These are phyloP conservation scores for Magnolia sinica DNA, from an alignment of 164 flowering plant species.

Conservation along the genomic window DNA sequence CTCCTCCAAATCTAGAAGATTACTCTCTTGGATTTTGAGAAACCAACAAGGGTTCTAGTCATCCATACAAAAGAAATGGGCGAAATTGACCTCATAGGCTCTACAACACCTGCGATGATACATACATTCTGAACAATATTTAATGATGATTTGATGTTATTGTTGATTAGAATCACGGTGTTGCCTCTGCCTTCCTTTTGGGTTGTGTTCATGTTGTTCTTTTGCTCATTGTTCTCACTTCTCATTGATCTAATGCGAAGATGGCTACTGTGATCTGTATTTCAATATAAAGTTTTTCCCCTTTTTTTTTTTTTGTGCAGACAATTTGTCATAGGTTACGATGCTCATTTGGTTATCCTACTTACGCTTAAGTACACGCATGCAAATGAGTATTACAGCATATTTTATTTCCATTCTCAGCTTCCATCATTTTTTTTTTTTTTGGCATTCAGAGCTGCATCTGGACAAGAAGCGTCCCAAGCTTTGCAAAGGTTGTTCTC, in stretches of 20 bases:
- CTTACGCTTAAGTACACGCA: not conserved
- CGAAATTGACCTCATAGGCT: too few relatives aligned
- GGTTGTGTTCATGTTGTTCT: not conserved
- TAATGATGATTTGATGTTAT: too few relatives aligned
- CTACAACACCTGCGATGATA: too few relatives aligned
- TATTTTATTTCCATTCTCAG: not conserved
- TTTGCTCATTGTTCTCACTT: not conserved
- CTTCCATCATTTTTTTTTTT: too few relatives aligned
- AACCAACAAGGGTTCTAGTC: too few relatives aligned
- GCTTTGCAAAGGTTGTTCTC: conserved; percentile 66
- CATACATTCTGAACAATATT: too few relatives aligned
- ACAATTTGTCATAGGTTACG: not conserved
- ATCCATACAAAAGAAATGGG: too few relatives aligned
- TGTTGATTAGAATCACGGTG: too few relatives aligned
- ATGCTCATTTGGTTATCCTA: not conserved
- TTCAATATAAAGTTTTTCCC: not conserved
- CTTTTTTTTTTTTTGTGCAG: not conserved
- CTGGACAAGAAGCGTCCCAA: conserved; percentile 53
- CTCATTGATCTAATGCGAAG: conserved; percentile 1
- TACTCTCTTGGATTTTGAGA: too few relatives aligned
- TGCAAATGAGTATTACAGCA: not conserved
- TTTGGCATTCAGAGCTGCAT: conserved; percentile 62
- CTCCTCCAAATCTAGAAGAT: too few relatives aligned
- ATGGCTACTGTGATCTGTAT: not conserved
- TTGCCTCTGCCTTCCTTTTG: too few relatives aligned